Percentiles rank a stretch among this genome's conserved stretches.
Evolutionary conservation across 768 basidiomycete genomes (phyloP).

Genomic region (Podaxis sp.): DNA sequence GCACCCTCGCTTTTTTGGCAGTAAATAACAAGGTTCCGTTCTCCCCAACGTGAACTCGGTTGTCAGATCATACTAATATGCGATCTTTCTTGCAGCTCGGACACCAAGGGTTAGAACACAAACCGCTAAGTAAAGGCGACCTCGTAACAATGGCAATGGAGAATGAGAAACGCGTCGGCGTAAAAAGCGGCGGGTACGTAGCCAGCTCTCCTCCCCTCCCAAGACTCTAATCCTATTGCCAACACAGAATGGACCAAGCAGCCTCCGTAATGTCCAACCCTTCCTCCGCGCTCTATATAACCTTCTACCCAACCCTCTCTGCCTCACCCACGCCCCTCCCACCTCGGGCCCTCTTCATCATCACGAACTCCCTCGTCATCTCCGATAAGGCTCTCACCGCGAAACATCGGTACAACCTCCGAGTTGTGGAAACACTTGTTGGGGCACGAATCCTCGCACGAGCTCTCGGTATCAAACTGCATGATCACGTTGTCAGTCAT

Average conservation of each 20-base stretch:
- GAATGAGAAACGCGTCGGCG: slow-evolving; percentile 81
- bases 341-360: slow-evolving; percentile 60
- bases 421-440: slow-evolving; percentile 87
- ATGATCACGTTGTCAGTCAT: slow-evolving; percentile 26
- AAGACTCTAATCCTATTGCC: slow-evolving; percentile 1
- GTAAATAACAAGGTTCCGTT: slow-evolving; percentile 64
- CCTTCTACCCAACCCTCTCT: slow-evolving; percentile 74
- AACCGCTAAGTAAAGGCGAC: slow-evolving; percentile 57
- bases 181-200: slow-evolving; percentile 76
- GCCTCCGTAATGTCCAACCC: slow-evolving; percentile 79
- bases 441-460: slow-evolving; percentile 74
- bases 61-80: background rate
- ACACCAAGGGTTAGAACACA: background rate
- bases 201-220: background rate
- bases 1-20: slow-evolving; percentile 77
- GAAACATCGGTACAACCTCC: slow-evolving; percentile 81
- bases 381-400: slow-evolving; percentile 80
- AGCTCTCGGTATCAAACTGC: slow-evolving; percentile 46
- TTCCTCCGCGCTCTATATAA: slow-evolving; percentile 72
- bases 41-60: background rate
- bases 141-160: slow-evolving; percentile 80
- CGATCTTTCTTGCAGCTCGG: slow-evolving; percentile 5
- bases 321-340: slow-evolving; percentile 68
- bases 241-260: slow-evolving; percentile 82
- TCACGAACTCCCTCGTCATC: slow-evolving; percentile 82